These are phyloP conservation scores for Hygrophoropsis aurantiaca DNA, from an alignment of 768 basidiomycete genomes.

Conservation along the genomic window DNA sequence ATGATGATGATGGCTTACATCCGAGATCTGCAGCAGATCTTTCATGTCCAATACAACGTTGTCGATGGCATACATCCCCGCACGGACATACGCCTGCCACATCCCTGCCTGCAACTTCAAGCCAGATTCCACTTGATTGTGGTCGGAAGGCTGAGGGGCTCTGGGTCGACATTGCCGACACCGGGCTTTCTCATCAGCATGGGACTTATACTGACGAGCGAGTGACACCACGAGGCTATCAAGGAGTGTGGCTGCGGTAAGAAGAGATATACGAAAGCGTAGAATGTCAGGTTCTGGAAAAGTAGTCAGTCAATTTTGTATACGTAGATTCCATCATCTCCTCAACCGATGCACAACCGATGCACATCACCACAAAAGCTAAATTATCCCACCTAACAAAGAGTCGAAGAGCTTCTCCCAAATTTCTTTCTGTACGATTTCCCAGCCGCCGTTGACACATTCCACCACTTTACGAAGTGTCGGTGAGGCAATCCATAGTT, in stretches of 20 bases:
- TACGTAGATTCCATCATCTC: not conserved
- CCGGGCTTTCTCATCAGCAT: constrained; percentile 24
- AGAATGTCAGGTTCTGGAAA: constrained; percentile 58
- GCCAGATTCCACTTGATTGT: not conserved
- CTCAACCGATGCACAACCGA: too few species aligned
- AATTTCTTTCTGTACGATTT: constrained; percentile 39
- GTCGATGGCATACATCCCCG: constrained; percentile 9
- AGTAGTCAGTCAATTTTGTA: not conserved
- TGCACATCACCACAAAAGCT: not conserved
- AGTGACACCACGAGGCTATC: constrained; percentile 43
- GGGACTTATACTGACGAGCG: constrained; percentile 33
- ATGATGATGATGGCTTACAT: constrained; percentile 12
- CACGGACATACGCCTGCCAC: constrained; percentile 10
- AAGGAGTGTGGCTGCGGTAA: constrained; percentile 53
- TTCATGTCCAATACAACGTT: constrained; percentile 21
- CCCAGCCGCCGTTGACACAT: constrained; percentile 43
- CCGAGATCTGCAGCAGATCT: constrained; percentile 22
- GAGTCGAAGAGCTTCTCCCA: constrained; percentile 53
- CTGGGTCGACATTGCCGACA: not conserved
- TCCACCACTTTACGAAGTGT: constrained; percentile 44
- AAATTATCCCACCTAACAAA: constrained; percentile 33
- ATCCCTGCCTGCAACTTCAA: not conserved
- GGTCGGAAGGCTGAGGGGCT: not conserved
- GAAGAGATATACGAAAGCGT: constrained; percentile 49
- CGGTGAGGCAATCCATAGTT: constrained; percentile 57